Evolutionary conservation across 306 rosid species (phyloP).

Genomic region (Chamaecrista fasciculata): DNA sequence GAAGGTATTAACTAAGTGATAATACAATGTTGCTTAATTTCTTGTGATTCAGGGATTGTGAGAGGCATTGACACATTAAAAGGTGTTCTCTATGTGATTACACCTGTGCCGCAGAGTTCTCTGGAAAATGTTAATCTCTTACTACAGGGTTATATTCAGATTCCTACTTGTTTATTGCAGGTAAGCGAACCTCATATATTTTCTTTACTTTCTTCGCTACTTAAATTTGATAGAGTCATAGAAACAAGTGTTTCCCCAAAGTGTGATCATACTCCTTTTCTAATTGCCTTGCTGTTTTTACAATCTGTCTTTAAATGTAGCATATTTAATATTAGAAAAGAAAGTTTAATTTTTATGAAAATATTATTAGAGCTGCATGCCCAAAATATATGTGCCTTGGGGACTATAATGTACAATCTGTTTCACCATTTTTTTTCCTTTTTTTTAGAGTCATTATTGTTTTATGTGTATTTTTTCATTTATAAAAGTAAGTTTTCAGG

Average conservation of each 20-base stretch:
- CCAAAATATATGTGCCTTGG: not conserved
- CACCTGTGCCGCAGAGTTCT: conserved; percentile 77
- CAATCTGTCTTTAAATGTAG: not conserved
- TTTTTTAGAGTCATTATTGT: not conserved
- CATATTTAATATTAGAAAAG: not conserved
- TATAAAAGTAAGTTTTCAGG: conserved; percentile 48
- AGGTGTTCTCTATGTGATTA: conserved; percentile 72
- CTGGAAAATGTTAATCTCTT: conserved; percentile 76
- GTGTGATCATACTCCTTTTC: not conserved
- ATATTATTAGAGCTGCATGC: not conserved
- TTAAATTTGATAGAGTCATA: not conserved
- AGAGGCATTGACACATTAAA: conserved; percentile 75
- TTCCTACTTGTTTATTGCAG: conserved; percentile 83
- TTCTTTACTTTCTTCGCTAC: conserved; percentile 22
- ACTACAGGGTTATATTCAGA: conserved; percentile 76
- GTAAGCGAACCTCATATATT: conserved; percentile 38
- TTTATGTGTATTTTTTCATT: conserved; percentile 16
- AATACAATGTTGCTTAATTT: conserved; percentile 19
- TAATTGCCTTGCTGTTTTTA: not conserved
- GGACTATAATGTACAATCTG: too few relatives aligned
- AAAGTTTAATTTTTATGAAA: too few relatives aligned
- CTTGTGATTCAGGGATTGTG: conserved; percentile 70
- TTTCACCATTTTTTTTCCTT: too few relatives aligned
- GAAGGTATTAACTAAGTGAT: conserved; percentile 4
- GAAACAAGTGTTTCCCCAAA: conserved; percentile 4